Evolutionary conservation across 305 asterid genomes (phyloP).

Genomic region (Rubia tinctorum): DNA sequence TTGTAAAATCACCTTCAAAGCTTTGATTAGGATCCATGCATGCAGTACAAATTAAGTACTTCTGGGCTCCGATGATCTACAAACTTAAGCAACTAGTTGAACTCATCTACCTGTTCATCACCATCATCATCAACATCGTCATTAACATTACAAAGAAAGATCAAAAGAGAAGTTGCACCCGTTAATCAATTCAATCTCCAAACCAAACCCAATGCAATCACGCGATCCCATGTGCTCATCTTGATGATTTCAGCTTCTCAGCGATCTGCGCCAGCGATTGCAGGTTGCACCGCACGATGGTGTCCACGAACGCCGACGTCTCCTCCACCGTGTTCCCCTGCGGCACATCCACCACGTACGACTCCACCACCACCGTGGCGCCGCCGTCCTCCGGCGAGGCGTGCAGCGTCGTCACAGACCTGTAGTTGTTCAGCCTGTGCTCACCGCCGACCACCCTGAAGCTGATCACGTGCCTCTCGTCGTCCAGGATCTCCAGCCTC

Average conservation of each 20-base stretch:
- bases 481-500: conserved; percentile 74
- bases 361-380: conserved; percentile 72
- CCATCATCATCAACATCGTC: background rate
- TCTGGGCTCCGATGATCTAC: conserved; percentile 23
- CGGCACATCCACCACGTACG: conserved; percentile 83
- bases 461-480: conserved; percentile 72
- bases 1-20: conserved; percentile 5
- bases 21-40: conserved; percentile 12
- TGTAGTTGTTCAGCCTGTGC: conserved; percentile 65
- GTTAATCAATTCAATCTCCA: background rate
- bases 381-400: conserved; percentile 16
- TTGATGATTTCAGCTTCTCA: conserved; percentile 27
- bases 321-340: conserved; percentile 76
- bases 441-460: conserved; percentile 87
- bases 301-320: conserved; percentile 75
- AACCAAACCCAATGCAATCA: background rate
- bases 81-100: background rate
- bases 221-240: conserved; percentile 19
- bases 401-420: conserved; percentile 78
- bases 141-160: background rate
- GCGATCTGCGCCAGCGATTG: conserved; percentile 69
- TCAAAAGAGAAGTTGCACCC: background rate
- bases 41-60: conserved; percentile 10
- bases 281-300: conserved; percentile 77
- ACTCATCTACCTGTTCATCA: conserved; percentile 19